Evolutionary conservation across 164 flowering plant genomes (phyloP), one percentile per base, ranked within the genome.

Genomic region (Umbilicus rupestris): DNA sequence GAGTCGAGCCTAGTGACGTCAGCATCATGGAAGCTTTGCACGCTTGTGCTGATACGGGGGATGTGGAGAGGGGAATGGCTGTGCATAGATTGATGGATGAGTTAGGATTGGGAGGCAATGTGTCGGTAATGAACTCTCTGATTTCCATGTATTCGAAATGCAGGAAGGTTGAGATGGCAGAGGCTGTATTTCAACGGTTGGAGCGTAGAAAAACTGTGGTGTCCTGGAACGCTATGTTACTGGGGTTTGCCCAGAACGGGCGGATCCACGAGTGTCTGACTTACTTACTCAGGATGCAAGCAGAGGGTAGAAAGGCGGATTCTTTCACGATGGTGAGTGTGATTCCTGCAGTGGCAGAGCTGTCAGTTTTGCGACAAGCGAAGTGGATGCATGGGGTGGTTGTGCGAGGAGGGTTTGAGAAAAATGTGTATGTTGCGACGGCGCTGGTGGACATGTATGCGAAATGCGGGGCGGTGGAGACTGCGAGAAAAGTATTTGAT

Each of bases 401-500:
- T 15, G 71, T 86, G 64, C 80, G 97, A 71, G 69, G 77, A 60
- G 81, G 71, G 72, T 73, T 84, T 17, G 86, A 83, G 65, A 76
- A 66, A 66, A 84, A 88, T 75, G 79, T 87, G 5, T 90, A 70
- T 72, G 91, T 87, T 47, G 76, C 72, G 78, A 90, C 96, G 63
- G 92, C 96, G 65, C 86, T 93, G 44, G 78, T 93, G 19, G 97
- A 93, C 80, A 86, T 87, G 96, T 90, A 93, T 73, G 90, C 96
- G n/a, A 93, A 93, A 74, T 90, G 97, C 70, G 96, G 98, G 33
- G 87, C 83, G 29, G 74, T 93, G 60, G 71, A 74, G 14, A 87
- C 79, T 49, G 96, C 98, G 28, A 79, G 96, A 64, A 80, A 78
- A 71, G 81, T 93, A 15, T 90, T 93, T 75, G 83, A 90, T 69